phyloP scores from a whole-genome alignment of 2,329 filamentous ascomycete species.

The Tolypocladium amazonense region DNA sequence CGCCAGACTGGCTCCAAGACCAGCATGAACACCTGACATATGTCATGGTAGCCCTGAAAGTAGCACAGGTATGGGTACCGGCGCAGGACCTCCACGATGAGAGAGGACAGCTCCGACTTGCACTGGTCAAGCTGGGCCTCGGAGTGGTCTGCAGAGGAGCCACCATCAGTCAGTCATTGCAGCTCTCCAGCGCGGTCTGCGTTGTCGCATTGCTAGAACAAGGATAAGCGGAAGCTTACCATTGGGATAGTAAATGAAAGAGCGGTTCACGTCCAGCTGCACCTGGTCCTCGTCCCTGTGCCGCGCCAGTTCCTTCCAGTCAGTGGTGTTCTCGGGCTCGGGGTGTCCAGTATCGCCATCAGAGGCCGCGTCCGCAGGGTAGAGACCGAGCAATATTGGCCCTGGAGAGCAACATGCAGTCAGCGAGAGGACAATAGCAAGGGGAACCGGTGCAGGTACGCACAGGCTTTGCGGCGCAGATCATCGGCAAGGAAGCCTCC shows the following conservation, averaged over 20 bases:
- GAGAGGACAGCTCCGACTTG: slow-evolving; percentile 65
- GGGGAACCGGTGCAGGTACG: slow-evolving; percentile 18
- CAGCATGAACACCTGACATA: slow-evolving; percentile 87
- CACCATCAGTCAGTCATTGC: not conserved
- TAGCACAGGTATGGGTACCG: slow-evolving; percentile 78
- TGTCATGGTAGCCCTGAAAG: slow-evolving; percentile 98
- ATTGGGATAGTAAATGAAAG: slow-evolving; percentile 93
- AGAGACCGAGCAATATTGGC: slow-evolving; percentile 47
- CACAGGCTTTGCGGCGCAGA: slow-evolving; percentile 68
- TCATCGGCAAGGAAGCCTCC: slow-evolving; percentile 60
- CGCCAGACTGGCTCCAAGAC: slow-evolving; percentile 60
- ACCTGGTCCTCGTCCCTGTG: slow-evolving; percentile 90
- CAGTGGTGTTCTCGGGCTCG: slow-evolving; percentile 1
- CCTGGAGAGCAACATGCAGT: slow-evolving; percentile 29
- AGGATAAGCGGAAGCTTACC: slow-evolving; percentile 34
- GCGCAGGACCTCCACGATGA: slow-evolving; percentile 75
- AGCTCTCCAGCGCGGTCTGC: not conserved
- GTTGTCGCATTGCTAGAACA: not conserved
- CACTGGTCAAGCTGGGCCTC: slow-evolving; percentile 57
- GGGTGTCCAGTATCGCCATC: slow-evolving; percentile 4
- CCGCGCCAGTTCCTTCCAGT: slow-evolving; percentile 55
- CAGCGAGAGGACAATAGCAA: slow-evolving; percentile 4
- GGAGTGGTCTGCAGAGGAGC: slow-evolving; percentile 44
- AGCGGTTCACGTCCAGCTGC: slow-evolving; percentile 80
- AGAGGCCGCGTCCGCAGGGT: slow-evolving; percentile 1